Evolutionary conservation across 371 early-diverging fungal genomes (phyloP), one percentile per base, ranked within the genome.

Genomic region (Chytridiales sp.): DNA sequence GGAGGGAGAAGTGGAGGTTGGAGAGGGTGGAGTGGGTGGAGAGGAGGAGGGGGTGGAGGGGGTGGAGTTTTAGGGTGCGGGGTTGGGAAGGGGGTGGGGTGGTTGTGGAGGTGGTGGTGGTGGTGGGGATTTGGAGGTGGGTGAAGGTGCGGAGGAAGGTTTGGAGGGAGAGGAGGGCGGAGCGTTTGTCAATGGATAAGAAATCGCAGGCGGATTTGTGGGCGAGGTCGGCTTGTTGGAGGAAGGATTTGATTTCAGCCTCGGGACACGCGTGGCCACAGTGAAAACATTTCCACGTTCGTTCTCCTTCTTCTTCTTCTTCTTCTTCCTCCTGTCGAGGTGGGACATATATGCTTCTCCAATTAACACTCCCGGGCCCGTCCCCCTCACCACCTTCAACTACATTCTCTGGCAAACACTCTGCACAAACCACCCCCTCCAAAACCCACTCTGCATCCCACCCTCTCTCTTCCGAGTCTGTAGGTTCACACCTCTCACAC

Each of bases 401-500:
- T 13, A 40, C 6, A 3, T 29, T 24, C 13, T 0, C 22, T 6
- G 13, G 17, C n/a, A 13, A 8, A 38, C 62, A 56, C 24, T 5
- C 6, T 15, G 13, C 13, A 32, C 56, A 56, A 6, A 62, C 47
- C 2, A 62, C n/a, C 8, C 30, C 64, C n/a, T 56, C 49, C 11
- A 63, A 19, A 19, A 31, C n/a, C 19, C 27, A 11, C 22, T 57
- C 56, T 4, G 17, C 24, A 19, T 27, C 35, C 27, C 15, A 9
- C 13, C 4, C 15, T 32, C 5, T 15, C 6, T 15, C n/a, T 15
- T 17, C 62, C 64, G 52, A 75, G 56, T 22, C 64, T 19, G n/a
- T 52, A 49, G 17, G 66, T 54, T 1, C 61, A 58, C 94, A 94
- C 29, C 89, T 79, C 2, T 63, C 62, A 65, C 94, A 94, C 15